A percentile compares a stretch with the other conserved stretches of the same genome.
Conservation (phyloP, 1,284 basidiomycete genomes). For the Cryptococcus hybrid region DNA sequence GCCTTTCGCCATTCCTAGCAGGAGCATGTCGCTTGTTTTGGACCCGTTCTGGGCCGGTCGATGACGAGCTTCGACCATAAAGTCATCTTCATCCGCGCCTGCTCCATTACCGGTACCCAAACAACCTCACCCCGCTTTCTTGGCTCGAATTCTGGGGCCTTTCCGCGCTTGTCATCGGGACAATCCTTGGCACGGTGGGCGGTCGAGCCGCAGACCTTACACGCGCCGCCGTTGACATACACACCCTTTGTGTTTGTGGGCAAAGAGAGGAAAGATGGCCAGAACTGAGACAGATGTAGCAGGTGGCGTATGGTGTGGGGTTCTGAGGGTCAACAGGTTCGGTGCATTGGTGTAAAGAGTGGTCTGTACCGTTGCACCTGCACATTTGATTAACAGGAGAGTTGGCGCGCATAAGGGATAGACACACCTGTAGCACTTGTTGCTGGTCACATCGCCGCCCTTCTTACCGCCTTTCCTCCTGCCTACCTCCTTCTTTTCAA, state of each 20-base stretch:
- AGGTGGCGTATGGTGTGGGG: conserved; percentile 83
- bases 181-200: conserved; percentile 86
- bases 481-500: conserved; percentile 34
- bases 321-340: conserved; percentile 62
- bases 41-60: conserved; percentile 44
- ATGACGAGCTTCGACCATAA: conserved; percentile 71
- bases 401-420: not conserved
- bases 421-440: conserved; percentile 78
- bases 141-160: conserved; percentile 58
- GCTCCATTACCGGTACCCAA: conserved; percentile 44
- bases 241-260: conserved; percentile 75
- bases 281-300: conserved; percentile 79
- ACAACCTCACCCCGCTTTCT: conserved; percentile 58
- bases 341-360: conserved; percentile 74
- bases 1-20: conserved; percentile 38
- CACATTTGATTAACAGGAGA: conserved; percentile 2
- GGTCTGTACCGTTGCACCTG: conserved; percentile 79
- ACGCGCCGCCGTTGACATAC: conserved; percentile 87
- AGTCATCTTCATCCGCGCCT: conserved; percentile 91
- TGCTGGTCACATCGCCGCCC: conserved; percentile 53
- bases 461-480: conserved; percentile 39
- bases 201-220: conserved; percentile 81
- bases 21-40: conserved; percentile 32
- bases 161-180: conserved; percentile 52
- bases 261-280: conserved; percentile 82